These are phyloP conservation scores for Tanacetum coccineum DNA, from an alignment of 129 eudicot species.

Conservation along the genomic window DNA sequence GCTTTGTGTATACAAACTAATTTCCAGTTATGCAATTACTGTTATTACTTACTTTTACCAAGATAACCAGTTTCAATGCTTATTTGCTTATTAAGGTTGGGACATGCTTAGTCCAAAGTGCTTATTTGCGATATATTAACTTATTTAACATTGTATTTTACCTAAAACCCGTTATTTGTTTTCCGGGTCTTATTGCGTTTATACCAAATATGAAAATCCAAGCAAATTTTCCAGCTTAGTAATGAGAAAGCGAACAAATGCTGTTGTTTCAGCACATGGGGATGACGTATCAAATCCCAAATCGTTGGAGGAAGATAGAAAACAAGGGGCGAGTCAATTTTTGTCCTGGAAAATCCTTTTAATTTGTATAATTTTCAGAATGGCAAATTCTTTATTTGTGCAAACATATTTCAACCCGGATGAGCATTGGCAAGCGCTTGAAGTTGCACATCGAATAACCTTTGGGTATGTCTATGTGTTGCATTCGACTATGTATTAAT, in stretches of 20 bases:
- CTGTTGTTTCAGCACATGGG: slow-evolving; percentile 17
- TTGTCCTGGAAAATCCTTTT: slow-evolving; percentile 49
- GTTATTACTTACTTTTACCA: too few species aligned
- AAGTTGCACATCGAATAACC: slow-evolving; percentile 79
- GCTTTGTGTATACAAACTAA: too few species aligned
- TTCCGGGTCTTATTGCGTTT: too few species aligned
- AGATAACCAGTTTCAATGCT: too few species aligned
- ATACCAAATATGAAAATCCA: too few species aligned
- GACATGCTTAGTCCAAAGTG: too few species aligned
- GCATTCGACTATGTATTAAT: neutral
- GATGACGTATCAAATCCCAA: slow-evolving; percentile 24
- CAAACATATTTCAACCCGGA: slow-evolving; percentile 98
- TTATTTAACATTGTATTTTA: too few species aligned
- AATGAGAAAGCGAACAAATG: slow-evolving; percentile 53
- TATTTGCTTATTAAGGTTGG: too few species aligned
- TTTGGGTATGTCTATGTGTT: slow-evolving; percentile 55
- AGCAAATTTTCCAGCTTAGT: neutral
- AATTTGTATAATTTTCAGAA: slow-evolving; percentile 53
- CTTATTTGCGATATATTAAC: too few species aligned
- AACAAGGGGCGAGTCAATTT: slow-evolving; percentile 18
- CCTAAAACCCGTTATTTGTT: too few species aligned
- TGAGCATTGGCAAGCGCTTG: slow-evolving; percentile 99
- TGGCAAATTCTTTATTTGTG: slow-evolving; percentile 65
- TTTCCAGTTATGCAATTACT: too few species aligned
- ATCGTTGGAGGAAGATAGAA: slow-evolving; percentile 27